Evolutionary conservation across 2,329 filamentous ascomycete species (phyloP).

Genomic region (Lachnellula cervina): DNA sequence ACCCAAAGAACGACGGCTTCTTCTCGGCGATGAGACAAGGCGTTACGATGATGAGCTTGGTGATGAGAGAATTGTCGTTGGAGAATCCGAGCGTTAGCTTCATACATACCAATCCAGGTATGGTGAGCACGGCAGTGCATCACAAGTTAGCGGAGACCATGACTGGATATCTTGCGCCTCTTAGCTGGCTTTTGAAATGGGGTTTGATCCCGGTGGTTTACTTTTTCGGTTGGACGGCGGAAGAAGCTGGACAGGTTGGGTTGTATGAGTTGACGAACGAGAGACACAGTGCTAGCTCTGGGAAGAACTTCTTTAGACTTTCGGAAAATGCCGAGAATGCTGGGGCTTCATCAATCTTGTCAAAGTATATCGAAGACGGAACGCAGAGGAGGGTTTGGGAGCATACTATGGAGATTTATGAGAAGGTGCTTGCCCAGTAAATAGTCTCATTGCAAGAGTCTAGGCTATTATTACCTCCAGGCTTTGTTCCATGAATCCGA

Average conservation of each 20-base stretch:
- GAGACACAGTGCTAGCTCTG: background rate
- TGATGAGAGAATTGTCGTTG: background rate
- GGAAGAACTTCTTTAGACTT: background rate
- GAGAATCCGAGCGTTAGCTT: background rate
- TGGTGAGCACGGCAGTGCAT: background rate
- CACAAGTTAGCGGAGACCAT: background rate
- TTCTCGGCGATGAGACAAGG: background rate
- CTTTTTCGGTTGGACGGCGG: background rate
- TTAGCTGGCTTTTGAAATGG: background rate
- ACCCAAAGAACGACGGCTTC: background rate
- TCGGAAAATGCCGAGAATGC: background rate
- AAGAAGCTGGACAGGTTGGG: background rate
- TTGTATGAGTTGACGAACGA: background rate
- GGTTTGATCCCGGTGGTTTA: background rate
- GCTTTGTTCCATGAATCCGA: too few species aligned
- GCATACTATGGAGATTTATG: background rate
- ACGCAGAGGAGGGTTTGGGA: background rate
- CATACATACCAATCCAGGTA: background rate
- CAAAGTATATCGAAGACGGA: background rate
- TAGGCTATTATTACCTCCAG: too few species aligned
- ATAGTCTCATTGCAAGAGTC: background rate
- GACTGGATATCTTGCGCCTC: background rate
- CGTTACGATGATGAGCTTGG: background rate
- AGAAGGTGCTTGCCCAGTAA: background rate
- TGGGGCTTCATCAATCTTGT: background rate